A percentile compares a stretch with the other conserved stretches of the same genome.
phyloP scores from a whole-genome alignment of 257 asterid species.

The Salvia rosmarinus region DNA sequence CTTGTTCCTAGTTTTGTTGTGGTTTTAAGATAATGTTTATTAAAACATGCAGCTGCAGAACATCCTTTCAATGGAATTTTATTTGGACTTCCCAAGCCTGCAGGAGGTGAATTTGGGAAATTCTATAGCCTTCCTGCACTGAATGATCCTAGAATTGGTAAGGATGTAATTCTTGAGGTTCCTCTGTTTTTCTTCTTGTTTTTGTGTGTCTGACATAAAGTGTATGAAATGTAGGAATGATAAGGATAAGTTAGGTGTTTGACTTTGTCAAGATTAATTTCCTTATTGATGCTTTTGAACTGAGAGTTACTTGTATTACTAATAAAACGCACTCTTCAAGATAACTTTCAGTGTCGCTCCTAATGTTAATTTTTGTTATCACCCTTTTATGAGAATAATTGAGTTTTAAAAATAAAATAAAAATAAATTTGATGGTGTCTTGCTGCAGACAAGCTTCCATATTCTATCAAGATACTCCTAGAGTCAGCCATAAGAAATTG shows the following conservation, averaged over 20 bases:
- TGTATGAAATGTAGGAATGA: background rate
- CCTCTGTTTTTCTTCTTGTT: background rate
- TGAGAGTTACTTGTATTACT: background rate
- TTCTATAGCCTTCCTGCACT: constrained; percentile 86
- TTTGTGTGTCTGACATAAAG: background rate
- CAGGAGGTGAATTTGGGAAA: constrained; percentile 92
- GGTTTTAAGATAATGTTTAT: constrained; percentile 17
- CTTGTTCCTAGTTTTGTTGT: background rate
- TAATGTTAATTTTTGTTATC: constrained; percentile 14
- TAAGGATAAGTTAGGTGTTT: constrained; percentile 11
- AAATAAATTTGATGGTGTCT: constrained; percentile 1
- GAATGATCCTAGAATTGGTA: constrained; percentile 89
- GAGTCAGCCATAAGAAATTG: no score
- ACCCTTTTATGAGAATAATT: background rate
- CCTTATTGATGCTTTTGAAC: background rate
- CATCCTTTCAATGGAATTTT: constrained; percentile 72
- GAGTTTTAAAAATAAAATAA: no score
- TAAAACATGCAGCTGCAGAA: constrained; percentile 62
- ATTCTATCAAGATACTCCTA: no score
- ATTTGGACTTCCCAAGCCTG: constrained; percentile 77
- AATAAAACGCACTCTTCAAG: background rate
- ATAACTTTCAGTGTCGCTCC: background rate
- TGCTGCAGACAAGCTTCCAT: constrained; percentile 45
- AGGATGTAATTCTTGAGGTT: constrained; percentile 13
- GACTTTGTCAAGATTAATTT: background rate